phyloP scores from a whole-genome alignment of 371 early-diverging fungal species.

The Capniomyces stellatus region DNA sequence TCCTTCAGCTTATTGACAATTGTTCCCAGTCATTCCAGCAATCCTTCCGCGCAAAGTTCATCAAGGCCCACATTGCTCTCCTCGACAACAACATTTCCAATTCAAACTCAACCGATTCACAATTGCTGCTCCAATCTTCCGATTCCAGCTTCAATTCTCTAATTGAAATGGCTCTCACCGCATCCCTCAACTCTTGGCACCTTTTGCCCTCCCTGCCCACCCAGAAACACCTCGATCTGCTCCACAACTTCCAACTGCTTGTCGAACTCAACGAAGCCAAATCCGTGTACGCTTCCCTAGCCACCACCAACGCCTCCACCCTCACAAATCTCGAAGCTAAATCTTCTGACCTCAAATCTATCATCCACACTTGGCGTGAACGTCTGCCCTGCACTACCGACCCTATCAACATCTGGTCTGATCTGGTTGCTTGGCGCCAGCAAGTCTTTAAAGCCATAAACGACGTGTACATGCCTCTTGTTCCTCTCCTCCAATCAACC shows the following conservation, averaged over 20 bases:
- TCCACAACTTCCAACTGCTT: conserved; percentile 87
- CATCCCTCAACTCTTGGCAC: conserved; percentile 70
- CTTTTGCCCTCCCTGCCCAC: conserved; percentile 64
- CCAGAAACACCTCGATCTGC: conserved; percentile 63
- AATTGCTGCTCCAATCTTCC: too few relatives aligned
- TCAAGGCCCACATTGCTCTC: background rate
- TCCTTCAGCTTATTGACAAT: conserved; percentile 34
- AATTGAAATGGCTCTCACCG: conserved; percentile 77
- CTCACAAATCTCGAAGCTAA: conserved; percentile 66
- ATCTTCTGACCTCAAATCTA: conserved; percentile 72
- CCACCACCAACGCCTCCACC: conserved; percentile 52
- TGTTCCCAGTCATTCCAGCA: too few relatives aligned
- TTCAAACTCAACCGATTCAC: background rate
- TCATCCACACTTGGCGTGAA: conserved; percentile 92
- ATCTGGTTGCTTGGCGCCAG: conserved; percentile 93
- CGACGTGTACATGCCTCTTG: conserved; percentile 76
- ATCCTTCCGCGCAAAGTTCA: conserved; percentile 31
- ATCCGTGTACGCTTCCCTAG: conserved; percentile 66
- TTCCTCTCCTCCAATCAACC: conserved; percentile 28
- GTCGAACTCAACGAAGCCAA: conserved; percentile 86
- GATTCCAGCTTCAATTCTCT: conserved; percentile 39
- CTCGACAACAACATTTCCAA: background rate
- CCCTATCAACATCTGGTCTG: conserved; percentile 94
- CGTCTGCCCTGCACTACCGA: conserved; percentile 94
- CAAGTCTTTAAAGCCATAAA: conserved; percentile 93